A percentile compares a stretch with the other conserved stretches of the same genome.
Conservation (phyloP, 208 protist genomes). For the Strigomonas galati region DNA sequence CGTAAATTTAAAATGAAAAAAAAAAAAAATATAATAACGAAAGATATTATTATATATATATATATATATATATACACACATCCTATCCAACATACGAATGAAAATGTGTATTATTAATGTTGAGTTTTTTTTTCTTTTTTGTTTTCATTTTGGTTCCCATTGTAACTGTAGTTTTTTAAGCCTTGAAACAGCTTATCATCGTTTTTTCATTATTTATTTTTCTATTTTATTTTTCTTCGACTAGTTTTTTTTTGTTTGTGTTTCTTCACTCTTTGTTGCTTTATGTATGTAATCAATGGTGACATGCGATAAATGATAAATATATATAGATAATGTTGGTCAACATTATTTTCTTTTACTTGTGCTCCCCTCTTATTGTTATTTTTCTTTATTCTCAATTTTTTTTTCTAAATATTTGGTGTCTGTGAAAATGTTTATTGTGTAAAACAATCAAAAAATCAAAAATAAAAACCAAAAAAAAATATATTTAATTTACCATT, state of each 20-base stretch:
- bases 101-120: conserved; percentile 1
- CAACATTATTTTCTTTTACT: too few relatives aligned
- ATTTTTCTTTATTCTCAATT: neutral
- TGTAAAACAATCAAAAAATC: neutral
- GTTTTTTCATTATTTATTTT: too few relatives aligned
- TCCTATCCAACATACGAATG: too few relatives aligned
- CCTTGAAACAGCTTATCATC: too few relatives aligned
- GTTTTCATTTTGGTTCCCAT: too few relatives aligned
- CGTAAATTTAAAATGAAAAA: neutral
- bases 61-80: neutral
- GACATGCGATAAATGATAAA: too few relatives aligned
- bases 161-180: too few relatives aligned
- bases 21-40: conserved; percentile 1
- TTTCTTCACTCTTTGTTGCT: conserved; percentile 6
- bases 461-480: conserved; percentile 1
- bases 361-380: neutral
- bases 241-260: neutral
- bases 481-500: conserved; percentile 5
- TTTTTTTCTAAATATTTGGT: conserved; percentile 17
- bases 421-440: conserved; percentile 2
- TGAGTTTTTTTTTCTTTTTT: neutral
- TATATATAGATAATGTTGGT: too few relatives aligned
- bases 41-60: neutral
- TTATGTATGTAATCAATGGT: neutral
- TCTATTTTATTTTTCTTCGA: too few relatives aligned